phyloP scores from a whole-genome alignment of 768 basidiomycete genomes.

The Trametes cinnabarina region DNA sequence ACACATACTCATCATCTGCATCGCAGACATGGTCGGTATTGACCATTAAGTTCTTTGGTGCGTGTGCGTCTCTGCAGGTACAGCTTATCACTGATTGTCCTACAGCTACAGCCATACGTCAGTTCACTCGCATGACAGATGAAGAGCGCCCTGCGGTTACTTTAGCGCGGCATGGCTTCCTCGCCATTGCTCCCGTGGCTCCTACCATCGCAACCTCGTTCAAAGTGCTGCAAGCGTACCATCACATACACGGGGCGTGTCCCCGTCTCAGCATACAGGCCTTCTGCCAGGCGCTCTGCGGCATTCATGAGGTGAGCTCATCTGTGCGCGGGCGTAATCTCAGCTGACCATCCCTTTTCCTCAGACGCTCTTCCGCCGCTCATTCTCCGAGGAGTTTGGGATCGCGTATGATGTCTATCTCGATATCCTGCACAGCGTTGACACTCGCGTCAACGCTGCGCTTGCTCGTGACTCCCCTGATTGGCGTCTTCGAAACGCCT shows the following conservation, averaged over 20 bases:
- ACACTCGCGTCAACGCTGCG: conserved; percentile 6
- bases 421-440: conserved; percentile 20
- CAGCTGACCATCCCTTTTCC: background rate
- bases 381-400: conserved; percentile 26
- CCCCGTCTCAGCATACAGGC: conserved; percentile 27
- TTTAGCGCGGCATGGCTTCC: too few relatives aligned
- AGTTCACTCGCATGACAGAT: too few relatives aligned
- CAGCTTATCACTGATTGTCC: background rate
- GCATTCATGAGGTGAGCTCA: conserved; percentile 21
- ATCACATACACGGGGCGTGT: conserved; percentile 27
- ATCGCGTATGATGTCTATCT: conserved; percentile 29
- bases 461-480: conserved; percentile 20
- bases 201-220: background rate
- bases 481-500: conserved; percentile 27
- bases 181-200: too few relatives aligned
- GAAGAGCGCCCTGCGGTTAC: too few relatives aligned
- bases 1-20: background rate
- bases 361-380: background rate
- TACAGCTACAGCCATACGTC: too few relatives aligned
- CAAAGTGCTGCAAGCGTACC: conserved; percentile 23
- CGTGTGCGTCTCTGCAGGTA: too few relatives aligned
- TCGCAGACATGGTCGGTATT: too few relatives aligned
- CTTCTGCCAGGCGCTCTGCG: conserved; percentile 14
- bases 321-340: background rate
- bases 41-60: too few relatives aligned